phyloP scores from a whole-genome alignment of 805 yeast species.

The Ogataea philodendri region DNA sequence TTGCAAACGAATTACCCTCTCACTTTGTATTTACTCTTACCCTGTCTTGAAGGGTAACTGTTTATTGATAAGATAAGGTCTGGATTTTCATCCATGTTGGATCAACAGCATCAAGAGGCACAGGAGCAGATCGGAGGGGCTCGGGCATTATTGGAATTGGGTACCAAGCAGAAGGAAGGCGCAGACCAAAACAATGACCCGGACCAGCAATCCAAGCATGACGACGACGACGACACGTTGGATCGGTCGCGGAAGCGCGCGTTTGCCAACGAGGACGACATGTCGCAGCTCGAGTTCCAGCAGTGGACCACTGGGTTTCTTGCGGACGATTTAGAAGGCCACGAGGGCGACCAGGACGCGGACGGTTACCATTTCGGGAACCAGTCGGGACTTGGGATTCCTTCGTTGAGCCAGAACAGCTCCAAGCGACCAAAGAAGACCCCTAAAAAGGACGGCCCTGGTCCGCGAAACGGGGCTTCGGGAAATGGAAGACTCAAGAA shows the following conservation, averaged over 20 bases:
- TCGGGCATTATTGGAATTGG: conserved; percentile 28
- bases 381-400: conserved; percentile 16
- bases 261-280: conserved; percentile 40
- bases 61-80: conserved; percentile 10
- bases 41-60: conserved; percentile 17
- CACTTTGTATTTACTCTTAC: conserved; percentile 13
- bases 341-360: conserved; percentile 18
- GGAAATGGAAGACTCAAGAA: conserved; percentile 12
- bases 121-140: conserved; percentile 31
- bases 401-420: conserved; percentile 15
- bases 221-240: conserved; percentile 73
- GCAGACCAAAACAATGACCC: conserved; percentile 13
- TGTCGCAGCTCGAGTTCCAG: conserved; percentile 47
- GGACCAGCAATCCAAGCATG: conserved; percentile 30
- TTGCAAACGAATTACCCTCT: conserved; percentile 12
- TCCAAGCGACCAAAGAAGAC: conserved; percentile 14
- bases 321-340: conserved; percentile 39
- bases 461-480: neutral
- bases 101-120: conserved; percentile 12
- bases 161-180: conserved; percentile 22
- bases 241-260: conserved; percentile 34
- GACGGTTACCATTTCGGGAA: conserved; percentile 15
- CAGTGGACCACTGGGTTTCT: conserved; percentile 53
- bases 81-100: conserved; percentile 5
- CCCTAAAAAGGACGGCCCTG: conserved; percentile 11